Evolutionary conservation across 2,329 filamentous ascomycete genomes (phyloP), one percentile per base, ranked within the genome.

Genomic region (Colletotrichum limetticola): DNA sequence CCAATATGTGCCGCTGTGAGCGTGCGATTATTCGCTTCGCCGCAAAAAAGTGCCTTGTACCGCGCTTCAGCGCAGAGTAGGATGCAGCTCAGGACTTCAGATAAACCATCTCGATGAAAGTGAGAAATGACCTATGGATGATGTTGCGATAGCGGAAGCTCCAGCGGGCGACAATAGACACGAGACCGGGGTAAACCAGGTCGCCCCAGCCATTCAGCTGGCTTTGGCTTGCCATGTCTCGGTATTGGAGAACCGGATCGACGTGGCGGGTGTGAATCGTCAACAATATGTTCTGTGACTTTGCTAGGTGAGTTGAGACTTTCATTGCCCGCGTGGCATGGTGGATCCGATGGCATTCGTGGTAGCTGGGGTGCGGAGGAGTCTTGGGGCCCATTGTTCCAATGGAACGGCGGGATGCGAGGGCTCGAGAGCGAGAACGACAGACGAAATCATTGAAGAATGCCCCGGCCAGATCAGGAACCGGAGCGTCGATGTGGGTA

Each of bases 181-280:
- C 65, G 19, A 63, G 69, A 42, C 58, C 52, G 53, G 66, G 66
- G 30, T 30, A 42, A 65, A 52, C 24, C 65, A 26, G 46, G 65
- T 24, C 57, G 57, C 26, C 8, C 42, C 60, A 24, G 58, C 22
- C 4, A 26, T 19, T 12, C 42, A 49, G 12, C 24, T 52, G 24
- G n/a, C 35, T 32, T 32, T 32, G 14, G 64, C 52, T n/a, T 37
- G 49, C 14, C 11, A 37, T 30, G 53, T 68, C 69, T 72, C 58
- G 65, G 69, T 66, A 68, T 37, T 49, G 53, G 42, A 22, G 58
- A 58, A 63, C 65, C 59, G 65, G 69, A 72, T 72, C 65, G 52
- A 14, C 69, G 14, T 28, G 30, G 26, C 24, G 62, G 26, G 37
- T 57, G 62, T 37, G 30, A 28, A 55, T 60, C 64, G 57, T 57